These are phyloP conservation scores for Neonectria sp. DNA, from an alignment of 2,329 filamentous ascomycete species.

Conservation along the genomic window DNA sequence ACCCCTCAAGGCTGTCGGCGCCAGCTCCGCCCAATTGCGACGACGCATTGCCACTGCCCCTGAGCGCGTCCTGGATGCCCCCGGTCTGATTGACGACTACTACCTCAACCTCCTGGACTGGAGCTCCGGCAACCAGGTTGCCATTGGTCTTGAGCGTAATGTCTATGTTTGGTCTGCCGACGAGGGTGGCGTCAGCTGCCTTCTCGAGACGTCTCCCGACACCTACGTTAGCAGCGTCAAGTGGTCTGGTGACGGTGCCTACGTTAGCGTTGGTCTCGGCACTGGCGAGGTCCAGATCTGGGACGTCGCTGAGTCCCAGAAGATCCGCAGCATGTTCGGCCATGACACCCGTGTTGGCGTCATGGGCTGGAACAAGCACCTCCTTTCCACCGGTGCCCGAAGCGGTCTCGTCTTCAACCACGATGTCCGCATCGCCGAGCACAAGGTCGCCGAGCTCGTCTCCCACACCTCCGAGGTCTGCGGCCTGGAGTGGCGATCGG, in stretches of 20 bases:
- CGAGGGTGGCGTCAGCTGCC: slow-evolving; percentile 87
- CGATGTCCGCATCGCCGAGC: slow-evolving; percentile 95
- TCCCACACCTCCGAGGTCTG: slow-evolving; percentile 99
- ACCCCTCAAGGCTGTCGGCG: slow-evolving; percentile 84
- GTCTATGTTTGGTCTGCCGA: slow-evolving; percentile 99
- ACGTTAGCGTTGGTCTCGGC: slow-evolving; percentile 94
- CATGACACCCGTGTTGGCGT: slow-evolving; percentile 97
- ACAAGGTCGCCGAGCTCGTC: slow-evolving; percentile 97
- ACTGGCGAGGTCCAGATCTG: slow-evolving; percentile 99
- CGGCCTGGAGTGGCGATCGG: slow-evolving; percentile 96
- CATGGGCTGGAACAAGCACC: slow-evolving; percentile 99
- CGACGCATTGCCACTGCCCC: slow-evolving; percentile 94
- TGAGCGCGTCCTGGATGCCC: slow-evolving; percentile 95
- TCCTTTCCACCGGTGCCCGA: slow-evolving; percentile 93
- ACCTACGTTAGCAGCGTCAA: slow-evolving; percentile 99
- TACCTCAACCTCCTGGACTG: slow-evolving; percentile 99
- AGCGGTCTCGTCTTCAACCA: slow-evolving; percentile 98
- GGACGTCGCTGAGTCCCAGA: slow-evolving; percentile 95
- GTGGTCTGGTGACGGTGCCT: slow-evolving; percentile 97
- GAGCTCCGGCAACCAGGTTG: slow-evolving; percentile 98
- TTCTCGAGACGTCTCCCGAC: slow-evolving; percentile 89
- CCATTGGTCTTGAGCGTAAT: slow-evolving; percentile 95
- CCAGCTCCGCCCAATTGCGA: slow-evolving; percentile 86
- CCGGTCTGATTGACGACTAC: slow-evolving; percentile 97
- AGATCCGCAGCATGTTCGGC: slow-evolving; percentile 98